These are phyloP conservation scores for Rosa lucieae DNA, from an alignment of 306 rosid species.

Conservation along the genomic window DNA sequence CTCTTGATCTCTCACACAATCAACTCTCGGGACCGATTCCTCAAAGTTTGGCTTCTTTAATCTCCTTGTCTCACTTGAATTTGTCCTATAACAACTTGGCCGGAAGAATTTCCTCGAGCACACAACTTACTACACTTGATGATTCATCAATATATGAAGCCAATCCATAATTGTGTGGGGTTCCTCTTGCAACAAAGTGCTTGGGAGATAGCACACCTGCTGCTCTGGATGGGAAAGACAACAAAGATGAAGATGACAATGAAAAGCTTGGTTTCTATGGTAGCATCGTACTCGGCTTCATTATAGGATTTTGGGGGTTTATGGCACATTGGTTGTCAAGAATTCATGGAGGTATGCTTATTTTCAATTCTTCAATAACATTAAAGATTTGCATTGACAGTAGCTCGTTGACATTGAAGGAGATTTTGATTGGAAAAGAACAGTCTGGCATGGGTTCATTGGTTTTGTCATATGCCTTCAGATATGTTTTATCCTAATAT, in stretches of 20 bases:
- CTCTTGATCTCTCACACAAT: background rate
- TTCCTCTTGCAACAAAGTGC: background rate
- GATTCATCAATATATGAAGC: conserved; percentile 3
- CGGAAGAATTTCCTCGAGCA: background rate
- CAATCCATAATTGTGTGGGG: background rate
- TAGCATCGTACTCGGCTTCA: background rate
- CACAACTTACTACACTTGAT: conserved; percentile 1
- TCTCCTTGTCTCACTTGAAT: conserved; percentile 12
- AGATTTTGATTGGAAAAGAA: background rate
- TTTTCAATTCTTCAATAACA: background rate
- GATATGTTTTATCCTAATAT: too few species aligned
- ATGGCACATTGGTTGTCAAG: background rate
- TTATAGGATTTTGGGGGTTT: conserved; percentile 3
- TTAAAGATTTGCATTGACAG: background rate
- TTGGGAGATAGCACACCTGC: background rate
- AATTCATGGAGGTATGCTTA: conserved; percentile 3
- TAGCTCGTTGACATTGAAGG: background rate
- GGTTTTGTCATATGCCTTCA: too few species aligned
- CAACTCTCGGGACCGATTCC: background rate
- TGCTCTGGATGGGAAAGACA: background rate
- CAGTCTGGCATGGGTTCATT: too few species aligned
- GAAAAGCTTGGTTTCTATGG: background rate
- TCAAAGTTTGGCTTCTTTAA: conserved; percentile 3
- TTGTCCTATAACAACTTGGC: conserved; percentile 17
- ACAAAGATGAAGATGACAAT: background rate